Conservation (phyloP, 2,329 filamentous ascomycete species). For the Scytalidium lignicola region DNA sequence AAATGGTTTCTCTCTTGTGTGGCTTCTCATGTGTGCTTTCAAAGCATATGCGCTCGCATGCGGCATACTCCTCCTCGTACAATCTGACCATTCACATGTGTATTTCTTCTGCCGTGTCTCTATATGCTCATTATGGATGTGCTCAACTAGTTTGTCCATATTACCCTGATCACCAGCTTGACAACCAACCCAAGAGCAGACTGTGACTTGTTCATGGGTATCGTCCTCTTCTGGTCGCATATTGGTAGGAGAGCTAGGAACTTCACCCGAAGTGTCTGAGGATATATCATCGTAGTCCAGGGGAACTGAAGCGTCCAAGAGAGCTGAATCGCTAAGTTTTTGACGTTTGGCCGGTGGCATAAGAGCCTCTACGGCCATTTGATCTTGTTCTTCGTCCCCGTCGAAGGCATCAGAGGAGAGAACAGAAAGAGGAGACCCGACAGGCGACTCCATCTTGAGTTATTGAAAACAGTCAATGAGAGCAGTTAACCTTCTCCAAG, state of each 20-base stretch:
- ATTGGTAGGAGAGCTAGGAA: constrained; percentile 66
- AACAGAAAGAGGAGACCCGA: constrained; percentile 57
- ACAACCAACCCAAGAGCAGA: constrained; percentile 76
- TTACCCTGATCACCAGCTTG: constrained; percentile 65
- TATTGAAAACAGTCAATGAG: background rate
- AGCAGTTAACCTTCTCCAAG: background rate
- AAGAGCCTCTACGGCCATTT: constrained; percentile 35
- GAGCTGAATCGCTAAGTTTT: constrained; percentile 18
- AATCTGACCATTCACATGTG: constrained; percentile 96
- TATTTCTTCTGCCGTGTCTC: constrained; percentile 93
- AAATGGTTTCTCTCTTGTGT: constrained; percentile 97
- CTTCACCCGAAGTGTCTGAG: constrained; percentile 83
- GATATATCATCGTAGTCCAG: constrained; percentile 54
- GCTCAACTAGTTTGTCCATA: constrained; percentile 76
- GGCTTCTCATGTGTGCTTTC: constrained; percentile 95
- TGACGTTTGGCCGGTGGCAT: constrained; percentile 29
- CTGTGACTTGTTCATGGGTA: constrained; percentile 68
- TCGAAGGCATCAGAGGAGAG: constrained; percentile 55
- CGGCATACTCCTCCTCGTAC: constrained; percentile 77
- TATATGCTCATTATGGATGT: constrained; percentile 91
- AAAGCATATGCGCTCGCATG: constrained; percentile 95
- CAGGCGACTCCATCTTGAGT: constrained; percentile 46
- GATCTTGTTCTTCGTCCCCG: constrained; percentile 47
- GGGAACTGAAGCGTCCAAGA: constrained; percentile 16
- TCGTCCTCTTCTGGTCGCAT: constrained; percentile 69